Evolutionary conservation across 2,329 filamentous ascomycete species (phyloP), one percentile per base, ranked within the genome.

Genomic region (Ambrosiella beaveri): DNA sequence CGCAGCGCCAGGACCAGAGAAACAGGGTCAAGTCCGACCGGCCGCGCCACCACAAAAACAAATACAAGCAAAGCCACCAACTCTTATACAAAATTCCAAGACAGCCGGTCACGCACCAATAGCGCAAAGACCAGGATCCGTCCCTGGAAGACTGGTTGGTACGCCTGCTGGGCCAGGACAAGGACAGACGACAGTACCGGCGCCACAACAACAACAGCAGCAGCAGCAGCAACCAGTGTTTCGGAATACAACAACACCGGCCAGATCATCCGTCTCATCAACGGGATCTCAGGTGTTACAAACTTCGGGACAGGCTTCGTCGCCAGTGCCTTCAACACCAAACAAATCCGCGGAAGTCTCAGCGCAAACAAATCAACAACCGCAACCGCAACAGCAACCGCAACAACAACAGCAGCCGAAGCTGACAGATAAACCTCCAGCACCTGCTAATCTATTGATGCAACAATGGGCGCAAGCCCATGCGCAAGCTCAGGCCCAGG

Each of bases 321-420:
- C 35, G 49, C 49, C 19, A 51, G 49, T 39, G 7, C 17, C 37
- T 38, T 17, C 45, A 13, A 40, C 56, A 19, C 15, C 41, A 19
- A 12, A 27, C 13, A 47, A n/a, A 11, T 6, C 11, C 6, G 39
- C 7, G n/a, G 39, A 41, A 12, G 39, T 12, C 39, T 41, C 39
- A 41, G 39, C 11, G 11, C 39, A 41, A n/a, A 41, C n/a, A n/a
- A 11, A 41, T 3, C 39, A 36, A 11, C 36, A 13, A 11, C 45
- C 37, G n/a, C 57, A 54, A 40, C 51, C 3, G 8, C 54, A 49
- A 27, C 35, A 40, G 35, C 40, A 54, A 15, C 17, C 8, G 44
- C 58, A 44, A 51, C 66, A 67, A 12, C 67, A 66, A 56, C 61
- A 58, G 11, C 66, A 67, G 44, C 62, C 62, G 39, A 44, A 56